These are phyloP conservation scores for Fraxinus nigra DNA, from an alignment of 305 asterid genomes.

Conservation along the genomic window DNA sequence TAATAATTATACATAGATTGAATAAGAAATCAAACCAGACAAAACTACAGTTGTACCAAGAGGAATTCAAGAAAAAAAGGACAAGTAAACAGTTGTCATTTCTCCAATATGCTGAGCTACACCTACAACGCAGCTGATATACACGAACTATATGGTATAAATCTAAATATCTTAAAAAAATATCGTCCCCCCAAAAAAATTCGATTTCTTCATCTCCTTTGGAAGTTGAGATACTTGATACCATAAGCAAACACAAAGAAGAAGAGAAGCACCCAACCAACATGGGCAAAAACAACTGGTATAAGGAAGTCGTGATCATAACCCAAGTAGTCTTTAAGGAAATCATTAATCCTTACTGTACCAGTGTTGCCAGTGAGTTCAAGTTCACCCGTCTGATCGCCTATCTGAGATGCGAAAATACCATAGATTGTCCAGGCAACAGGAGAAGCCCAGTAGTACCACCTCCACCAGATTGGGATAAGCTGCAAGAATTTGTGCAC, in stretches of 20 bases:
- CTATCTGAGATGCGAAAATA: constrained; percentile 38
- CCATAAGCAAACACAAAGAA: constrained; percentile 58
- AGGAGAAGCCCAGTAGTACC: constrained; percentile 55
- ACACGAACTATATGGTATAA: neutral
- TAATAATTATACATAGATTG: neutral
- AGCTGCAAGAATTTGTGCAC: constrained; percentile 24
- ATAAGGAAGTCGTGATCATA: constrained; percentile 51
- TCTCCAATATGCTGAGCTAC: neutral
- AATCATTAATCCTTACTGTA: constrained; percentile 18
- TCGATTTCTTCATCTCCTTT: constrained; percentile 37
- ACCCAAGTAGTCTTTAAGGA: constrained; percentile 31
- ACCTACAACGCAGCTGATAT: neutral
- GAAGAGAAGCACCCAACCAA: constrained; percentile 67
- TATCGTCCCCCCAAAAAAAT: neutral
- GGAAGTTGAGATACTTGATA: constrained; percentile 66
- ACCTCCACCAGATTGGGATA: constrained; percentile 54
- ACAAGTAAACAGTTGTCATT: neutral
- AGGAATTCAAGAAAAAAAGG: neutral
- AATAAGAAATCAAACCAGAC: neutral
- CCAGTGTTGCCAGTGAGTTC: constrained; percentile 10
- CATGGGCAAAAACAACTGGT: constrained; percentile 53
- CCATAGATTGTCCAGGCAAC: constrained; percentile 48
- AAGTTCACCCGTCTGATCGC: constrained; percentile 25
- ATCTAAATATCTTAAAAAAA: neutral
- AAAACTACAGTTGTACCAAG: neutral